Conservation (phyloP, 768 basidiomycete genomes). For the Hericium rajendrae region DNA sequence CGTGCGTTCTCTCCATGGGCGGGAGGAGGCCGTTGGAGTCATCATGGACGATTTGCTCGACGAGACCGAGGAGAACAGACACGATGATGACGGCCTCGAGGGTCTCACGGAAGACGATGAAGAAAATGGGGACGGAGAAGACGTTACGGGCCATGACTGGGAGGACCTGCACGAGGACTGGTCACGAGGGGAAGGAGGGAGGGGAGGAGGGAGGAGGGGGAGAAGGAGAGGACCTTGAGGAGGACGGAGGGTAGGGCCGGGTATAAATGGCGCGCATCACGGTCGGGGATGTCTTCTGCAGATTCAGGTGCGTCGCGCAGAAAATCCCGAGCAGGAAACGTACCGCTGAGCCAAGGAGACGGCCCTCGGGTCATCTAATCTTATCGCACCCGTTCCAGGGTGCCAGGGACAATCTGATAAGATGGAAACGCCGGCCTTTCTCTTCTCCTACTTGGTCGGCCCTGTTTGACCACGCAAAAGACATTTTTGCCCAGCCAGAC, state of each 20-base stretch:
- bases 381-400: constrained; percentile 2
- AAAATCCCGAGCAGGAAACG: neutral
- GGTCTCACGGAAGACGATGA: constrained; percentile 93
- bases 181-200: neutral
- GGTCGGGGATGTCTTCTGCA: neutral
- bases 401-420: constrained; percentile 8
- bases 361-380: constrained; percentile 4
- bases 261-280: constrained; percentile 8
- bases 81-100: constrained; percentile 90
- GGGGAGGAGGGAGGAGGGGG: neutral
- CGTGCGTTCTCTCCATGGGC: neutral
- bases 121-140: constrained; percentile 90
- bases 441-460: neutral
- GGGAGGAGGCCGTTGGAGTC: neutral
- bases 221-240: neutral
- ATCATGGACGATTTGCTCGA: constrained; percentile 66
- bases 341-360: neutral
- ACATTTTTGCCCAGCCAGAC: neutral
- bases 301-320: neutral
- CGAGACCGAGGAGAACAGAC: constrained; percentile 83
- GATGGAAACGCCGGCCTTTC: constrained; percentile 2
- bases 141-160: constrained; percentile 55
- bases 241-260: constrained; percentile 1
- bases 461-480: neutral
- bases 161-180: neutral